Conservation (phyloP, 2,329 filamentous ascomycete species). For the Sporothrix phasma region DNA sequence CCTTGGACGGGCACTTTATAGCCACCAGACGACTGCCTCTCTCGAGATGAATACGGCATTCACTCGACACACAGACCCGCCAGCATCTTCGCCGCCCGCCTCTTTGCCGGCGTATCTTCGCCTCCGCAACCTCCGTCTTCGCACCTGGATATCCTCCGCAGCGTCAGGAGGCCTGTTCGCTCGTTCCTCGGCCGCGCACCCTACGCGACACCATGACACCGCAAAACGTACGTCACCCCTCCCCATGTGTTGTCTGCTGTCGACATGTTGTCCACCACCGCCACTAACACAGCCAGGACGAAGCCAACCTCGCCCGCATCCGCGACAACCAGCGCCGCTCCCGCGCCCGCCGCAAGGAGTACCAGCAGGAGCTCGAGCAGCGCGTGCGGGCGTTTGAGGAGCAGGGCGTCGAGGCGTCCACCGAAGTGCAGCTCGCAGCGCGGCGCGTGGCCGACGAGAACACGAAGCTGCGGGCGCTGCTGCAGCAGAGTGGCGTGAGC, state of each 20-base stretch:
- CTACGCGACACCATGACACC: neutral
- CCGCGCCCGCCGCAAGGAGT: constrained; percentile 64
- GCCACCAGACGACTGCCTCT: neutral
- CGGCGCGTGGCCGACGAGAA: constrained; percentile 62
- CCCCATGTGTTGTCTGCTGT: neutral
- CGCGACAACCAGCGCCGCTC: constrained; percentile 69
- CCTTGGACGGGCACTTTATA: neutral
- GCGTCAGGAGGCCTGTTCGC: neutral
- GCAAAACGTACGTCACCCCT: constrained; percentile 7
- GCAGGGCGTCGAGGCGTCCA: constrained; percentile 55
- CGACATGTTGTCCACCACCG: neutral
- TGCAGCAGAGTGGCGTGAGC: constrained; percentile 46
- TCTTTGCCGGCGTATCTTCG: too few species aligned
- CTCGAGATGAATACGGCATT: constrained; percentile 1
- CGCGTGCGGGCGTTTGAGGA: constrained; percentile 54
- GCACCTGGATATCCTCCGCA: neutral
- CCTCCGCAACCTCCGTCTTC: too few species aligned
- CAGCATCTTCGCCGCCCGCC: neutral
- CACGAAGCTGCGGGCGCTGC: constrained; percentile 47
- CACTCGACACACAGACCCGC: neutral
- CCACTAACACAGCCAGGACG: constrained; percentile 12
- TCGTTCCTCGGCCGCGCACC: neutral
- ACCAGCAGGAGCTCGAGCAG: constrained; percentile 58
- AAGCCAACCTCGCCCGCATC: constrained; percentile 42
- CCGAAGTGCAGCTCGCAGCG: constrained; percentile 63